These are phyloP conservation scores for Neofusicoccum laricinum DNA, from an alignment of 2,329 filamentous ascomycete species.

Conservation along the genomic window DNA sequence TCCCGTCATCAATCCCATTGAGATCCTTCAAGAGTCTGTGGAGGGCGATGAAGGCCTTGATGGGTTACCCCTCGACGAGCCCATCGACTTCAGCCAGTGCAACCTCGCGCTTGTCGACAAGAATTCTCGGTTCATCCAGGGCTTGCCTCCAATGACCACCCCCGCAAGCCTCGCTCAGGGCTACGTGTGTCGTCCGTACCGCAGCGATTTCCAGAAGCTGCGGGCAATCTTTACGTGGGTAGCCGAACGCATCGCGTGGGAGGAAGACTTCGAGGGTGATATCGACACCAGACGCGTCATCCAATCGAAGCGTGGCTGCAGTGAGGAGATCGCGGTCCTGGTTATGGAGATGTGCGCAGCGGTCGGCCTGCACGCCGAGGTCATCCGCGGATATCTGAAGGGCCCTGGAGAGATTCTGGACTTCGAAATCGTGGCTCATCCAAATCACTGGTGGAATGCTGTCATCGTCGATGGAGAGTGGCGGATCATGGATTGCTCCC, in stretches of 20 bases:
- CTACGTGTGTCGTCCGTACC: constrained; percentile 90
- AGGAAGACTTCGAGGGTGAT: constrained; percentile 86
- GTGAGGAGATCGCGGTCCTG: constrained; percentile 83
- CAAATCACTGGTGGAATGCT: constrained; percentile 98
- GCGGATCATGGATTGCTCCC: constrained; percentile 92
- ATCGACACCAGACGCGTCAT: constrained; percentile 82
- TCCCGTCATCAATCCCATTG: constrained; percentile 81
- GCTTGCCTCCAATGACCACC: constrained; percentile 76
- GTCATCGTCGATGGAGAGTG: constrained; percentile 91
- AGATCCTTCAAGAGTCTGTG: constrained; percentile 78
- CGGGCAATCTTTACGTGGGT: constrained; percentile 98
- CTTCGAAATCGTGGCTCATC: constrained; percentile 73
- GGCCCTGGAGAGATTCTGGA: constrained; percentile 74
- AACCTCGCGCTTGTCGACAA: constrained; percentile 92
- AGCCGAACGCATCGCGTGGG: constrained; percentile 91
- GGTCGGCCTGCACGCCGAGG: constrained; percentile 81
- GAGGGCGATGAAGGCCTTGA: constrained; percentile 89
- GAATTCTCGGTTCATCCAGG: constrained; percentile 85
- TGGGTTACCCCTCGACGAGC: constrained; percentile 75
- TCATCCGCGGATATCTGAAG: constrained; percentile 88
- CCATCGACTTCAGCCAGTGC: constrained; percentile 74
- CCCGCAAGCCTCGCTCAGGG: constrained; percentile 80
- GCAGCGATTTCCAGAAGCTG: constrained; percentile 88
- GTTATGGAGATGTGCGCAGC: constrained; percentile 92
- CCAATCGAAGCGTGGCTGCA: constrained; percentile 76